These are phyloP conservation scores for Podospora appendiculata DNA, from an alignment of 495 filamentous ascomycete species.

Conservation along the genomic window DNA sequence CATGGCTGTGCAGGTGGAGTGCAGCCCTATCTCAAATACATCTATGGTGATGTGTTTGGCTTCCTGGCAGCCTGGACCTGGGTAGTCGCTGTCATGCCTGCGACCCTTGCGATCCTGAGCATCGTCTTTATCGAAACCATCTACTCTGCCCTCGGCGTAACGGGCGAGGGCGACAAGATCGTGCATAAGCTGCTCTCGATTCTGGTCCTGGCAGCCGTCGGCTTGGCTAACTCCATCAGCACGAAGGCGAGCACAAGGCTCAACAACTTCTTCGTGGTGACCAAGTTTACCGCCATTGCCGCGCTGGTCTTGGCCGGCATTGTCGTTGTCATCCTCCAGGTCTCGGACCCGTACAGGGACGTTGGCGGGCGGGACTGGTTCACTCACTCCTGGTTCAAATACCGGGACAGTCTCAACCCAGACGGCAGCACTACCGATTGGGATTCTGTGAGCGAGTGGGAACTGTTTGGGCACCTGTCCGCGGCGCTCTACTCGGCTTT, in stretches of 20 bases:
- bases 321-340: constrained; percentile 32
- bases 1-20: constrained; percentile 26
- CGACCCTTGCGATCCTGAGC: constrained; percentile 48
- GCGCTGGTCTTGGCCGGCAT: constrained; percentile 41
- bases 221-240: constrained; percentile 46
- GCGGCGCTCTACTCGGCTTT: constrained; percentile 47
- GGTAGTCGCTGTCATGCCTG: constrained; percentile 51
- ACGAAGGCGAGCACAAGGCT: constrained; percentile 46
- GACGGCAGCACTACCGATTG: constrained; percentile 45
- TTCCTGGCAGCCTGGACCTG: constrained; percentile 51
- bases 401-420: constrained; percentile 31
- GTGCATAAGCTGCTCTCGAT: constrained; percentile 43
- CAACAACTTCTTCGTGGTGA: constrained; percentile 45
- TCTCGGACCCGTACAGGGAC: constrained; percentile 20
- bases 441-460: constrained; percentile 36
- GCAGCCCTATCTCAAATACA: constrained; percentile 47
- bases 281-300: constrained; percentile 42
- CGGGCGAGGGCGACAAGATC: constrained; percentile 29
- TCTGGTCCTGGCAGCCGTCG: constrained; percentile 35
- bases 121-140: constrained; percentile 53
- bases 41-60: constrained; percentile 47
- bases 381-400: constrained; percentile 42
- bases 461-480: constrained; percentile 44
- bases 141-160: constrained; percentile 38
- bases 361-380: constrained; percentile 44